Conservation (phyloP, 352 stramenopile species). For the Phytophthora pseudosyringae region DNA sequence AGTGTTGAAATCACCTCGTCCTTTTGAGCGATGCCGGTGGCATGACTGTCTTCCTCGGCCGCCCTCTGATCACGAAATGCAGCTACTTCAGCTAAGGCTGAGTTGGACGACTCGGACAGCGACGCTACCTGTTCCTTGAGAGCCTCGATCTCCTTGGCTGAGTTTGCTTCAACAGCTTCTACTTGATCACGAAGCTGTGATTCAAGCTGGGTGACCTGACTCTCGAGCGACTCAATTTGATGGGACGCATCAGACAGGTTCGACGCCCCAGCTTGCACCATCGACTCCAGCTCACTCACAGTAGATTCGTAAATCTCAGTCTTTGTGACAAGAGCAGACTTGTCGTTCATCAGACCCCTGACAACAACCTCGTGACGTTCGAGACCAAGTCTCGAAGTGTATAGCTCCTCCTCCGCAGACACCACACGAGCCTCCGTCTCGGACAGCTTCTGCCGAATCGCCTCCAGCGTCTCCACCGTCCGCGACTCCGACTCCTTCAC, state of each 20-base stretch:
- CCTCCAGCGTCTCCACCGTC: slow-evolving; percentile 21
- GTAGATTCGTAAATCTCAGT: not conserved
- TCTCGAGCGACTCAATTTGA: slow-evolving; percentile 25
- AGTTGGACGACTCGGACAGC: slow-evolving; percentile 21
- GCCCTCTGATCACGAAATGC: slow-evolving; percentile 24
- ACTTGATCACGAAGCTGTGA: slow-evolving; percentile 24
- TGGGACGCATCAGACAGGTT: slow-evolving; percentile 14
- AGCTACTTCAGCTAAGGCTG: slow-evolving; percentile 22
- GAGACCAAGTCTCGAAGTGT: not conserved
- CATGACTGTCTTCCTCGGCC: slow-evolving; percentile 22
- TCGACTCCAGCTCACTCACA: slow-evolving; percentile 1
- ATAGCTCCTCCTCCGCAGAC: slow-evolving; percentile 29
- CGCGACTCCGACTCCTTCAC: slow-evolving; percentile 26
- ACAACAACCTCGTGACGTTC: not conserved
- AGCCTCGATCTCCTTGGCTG: slow-evolving; percentile 22
- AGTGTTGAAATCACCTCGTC: slow-evolving; percentile 62
- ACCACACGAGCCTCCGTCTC: slow-evolving; percentile 25
- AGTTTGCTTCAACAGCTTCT: slow-evolving; percentile 10
- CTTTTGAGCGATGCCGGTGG: slow-evolving; percentile 26
- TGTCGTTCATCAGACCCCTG: slow-evolving; percentile 11
- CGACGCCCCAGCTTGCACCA: slow-evolving; percentile 12
- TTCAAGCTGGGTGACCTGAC: slow-evolving; percentile 25
- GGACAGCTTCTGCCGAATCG: slow-evolving; percentile 29
- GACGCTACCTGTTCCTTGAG: slow-evolving; percentile 33
- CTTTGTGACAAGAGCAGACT: not conserved